Conservation (phyloP, 1,284 basidiomycete species). For the Boletus smithii region DNA sequence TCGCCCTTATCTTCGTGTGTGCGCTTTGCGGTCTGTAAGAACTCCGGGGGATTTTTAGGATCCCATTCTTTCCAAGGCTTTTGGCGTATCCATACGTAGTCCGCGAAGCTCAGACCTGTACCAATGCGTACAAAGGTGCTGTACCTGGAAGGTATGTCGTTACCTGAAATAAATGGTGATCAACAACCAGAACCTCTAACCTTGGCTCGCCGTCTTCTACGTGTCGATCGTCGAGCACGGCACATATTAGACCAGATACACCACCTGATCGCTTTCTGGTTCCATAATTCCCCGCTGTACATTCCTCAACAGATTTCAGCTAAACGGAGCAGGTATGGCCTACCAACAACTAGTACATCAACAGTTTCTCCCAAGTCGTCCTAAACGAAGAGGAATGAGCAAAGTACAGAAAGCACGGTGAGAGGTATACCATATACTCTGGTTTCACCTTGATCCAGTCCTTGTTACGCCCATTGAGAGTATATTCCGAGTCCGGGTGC, state of each 20-base stretch:
- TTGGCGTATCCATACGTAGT: conserved; percentile 77
- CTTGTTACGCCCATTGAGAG: conserved; percentile 78
- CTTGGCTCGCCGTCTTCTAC: conserved; percentile 56
- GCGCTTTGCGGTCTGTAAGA: conserved; percentile 56
- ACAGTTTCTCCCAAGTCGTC: conserved; percentile 88
- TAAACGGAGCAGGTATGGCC: conserved; percentile 18
- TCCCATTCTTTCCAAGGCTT: conserved; percentile 77
- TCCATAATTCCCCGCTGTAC: conserved; percentile 69
- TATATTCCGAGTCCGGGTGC: conserved; percentile 75
- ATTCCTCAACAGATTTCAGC: background rate
- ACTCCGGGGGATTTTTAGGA: conserved; percentile 58
- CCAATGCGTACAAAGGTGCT: conserved; percentile 83
- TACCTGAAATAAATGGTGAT: background rate
- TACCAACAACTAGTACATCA: conserved; percentile 84
- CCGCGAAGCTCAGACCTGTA: conserved; percentile 77
- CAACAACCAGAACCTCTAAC: conserved; percentile 37
- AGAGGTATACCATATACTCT: conserved; percentile 76
- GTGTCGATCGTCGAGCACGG: conserved; percentile 67
- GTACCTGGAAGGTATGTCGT: conserved; percentile 46
- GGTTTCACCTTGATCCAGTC: conserved; percentile 96
- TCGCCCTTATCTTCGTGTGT: conserved; percentile 76
- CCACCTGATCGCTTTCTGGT: conserved; percentile 70
- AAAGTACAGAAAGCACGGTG: background rate
- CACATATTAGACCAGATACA: conserved; percentile 78
- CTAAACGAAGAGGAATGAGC: conserved; percentile 37